phyloP scores from a whole-genome alignment of 2,329 filamentous ascomycete species.

The Teratosphaeria destructans region DNA sequence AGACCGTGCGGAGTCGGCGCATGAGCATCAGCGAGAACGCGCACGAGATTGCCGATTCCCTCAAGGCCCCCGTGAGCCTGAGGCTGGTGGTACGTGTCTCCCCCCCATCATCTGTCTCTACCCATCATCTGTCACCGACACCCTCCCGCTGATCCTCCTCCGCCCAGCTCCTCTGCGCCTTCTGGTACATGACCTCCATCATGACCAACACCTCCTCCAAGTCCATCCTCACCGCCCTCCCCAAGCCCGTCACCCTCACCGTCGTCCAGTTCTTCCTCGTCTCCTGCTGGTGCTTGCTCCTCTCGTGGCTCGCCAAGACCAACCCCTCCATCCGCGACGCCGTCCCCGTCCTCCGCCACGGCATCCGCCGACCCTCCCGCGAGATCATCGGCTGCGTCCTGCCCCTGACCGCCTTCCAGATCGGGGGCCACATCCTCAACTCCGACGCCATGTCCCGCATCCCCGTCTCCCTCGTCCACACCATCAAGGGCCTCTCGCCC shows the following conservation, averaged over 20 bases:
- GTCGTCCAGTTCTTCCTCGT: conserved; percentile 91
- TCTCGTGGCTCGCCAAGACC: conserved; percentile 62
- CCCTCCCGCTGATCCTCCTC: conserved; percentile 18
- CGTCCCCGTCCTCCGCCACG: conserved; percentile 71
- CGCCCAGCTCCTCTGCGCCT: conserved; percentile 64
- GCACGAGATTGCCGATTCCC: conserved; percentile 81
- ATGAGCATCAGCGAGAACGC: conserved; percentile 87
- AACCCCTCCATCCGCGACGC: conserved; percentile 61
- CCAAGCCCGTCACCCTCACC: conserved; percentile 83
- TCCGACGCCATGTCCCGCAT: conserved; percentile 91
- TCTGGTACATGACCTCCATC: conserved; percentile 94
- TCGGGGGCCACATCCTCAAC: conserved; percentile 85
- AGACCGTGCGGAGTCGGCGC: conserved; percentile 67
- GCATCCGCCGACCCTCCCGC: conserved; percentile 67
- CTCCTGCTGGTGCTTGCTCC: conserved; percentile 71
- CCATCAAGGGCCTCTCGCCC: conserved; percentile 93
- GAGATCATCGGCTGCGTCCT: conserved; percentile 80
- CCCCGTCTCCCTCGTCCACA: conserved; percentile 92
- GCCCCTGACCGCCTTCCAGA: conserved; percentile 86
- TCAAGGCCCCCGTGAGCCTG: conserved; percentile 81
- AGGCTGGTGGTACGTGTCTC: conserved; percentile 64
- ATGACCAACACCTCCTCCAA: conserved; percentile 97
- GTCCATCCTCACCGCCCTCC: conserved; percentile 83
- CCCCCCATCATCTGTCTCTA: not conserved
- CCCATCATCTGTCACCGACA: not conserved